Evolutionary conservation across 2,329 filamentous ascomycete species (phyloP).

Genomic region (Apiospora saccharicola): DNA sequence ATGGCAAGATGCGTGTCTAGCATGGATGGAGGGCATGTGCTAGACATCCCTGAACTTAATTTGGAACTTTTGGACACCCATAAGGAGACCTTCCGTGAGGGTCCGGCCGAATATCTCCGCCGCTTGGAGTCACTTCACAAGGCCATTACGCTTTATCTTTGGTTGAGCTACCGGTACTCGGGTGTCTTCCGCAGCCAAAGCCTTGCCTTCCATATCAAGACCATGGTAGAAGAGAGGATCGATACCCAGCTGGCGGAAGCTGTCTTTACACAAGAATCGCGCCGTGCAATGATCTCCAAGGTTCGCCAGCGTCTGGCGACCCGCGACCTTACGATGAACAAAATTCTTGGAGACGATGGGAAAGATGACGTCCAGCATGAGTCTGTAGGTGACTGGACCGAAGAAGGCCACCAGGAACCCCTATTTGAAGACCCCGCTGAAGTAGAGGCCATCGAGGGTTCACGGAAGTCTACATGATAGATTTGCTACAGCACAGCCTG

Average conservation of each 20-base stretch:
- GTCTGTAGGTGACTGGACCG: conserved; percentile 42
- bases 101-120: conserved; percentile 64
- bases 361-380: conserved; percentile 29
- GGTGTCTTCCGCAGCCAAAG: conserved; percentile 79
- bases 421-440: conserved; percentile 38
- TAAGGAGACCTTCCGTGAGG: conserved; percentile 44
- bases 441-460: conserved; percentile 25
- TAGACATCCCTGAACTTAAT: conserved; percentile 74
- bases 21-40: conserved; percentile 70
- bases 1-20: conserved; percentile 75
- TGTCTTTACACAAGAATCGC: conserved; percentile 50
- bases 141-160: conserved; percentile 84
- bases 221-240: conserved; percentile 79
- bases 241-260: conserved; percentile 67
- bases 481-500: background rate
- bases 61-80: conserved; percentile 78
- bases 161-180: conserved; percentile 89
- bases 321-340: conserved; percentile 31
- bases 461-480: conserved; percentile 27
- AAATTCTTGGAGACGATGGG: conserved; percentile 34
- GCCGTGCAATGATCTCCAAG: conserved; percentile 40
- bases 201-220: conserved; percentile 81
- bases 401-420: conserved; percentile 47
- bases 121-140: conserved; percentile 82
- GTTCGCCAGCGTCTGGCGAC: conserved; percentile 36